Conservation (phyloP, 2,329 filamentous ascomycete species). For the Penicillium sp. region DNA sequence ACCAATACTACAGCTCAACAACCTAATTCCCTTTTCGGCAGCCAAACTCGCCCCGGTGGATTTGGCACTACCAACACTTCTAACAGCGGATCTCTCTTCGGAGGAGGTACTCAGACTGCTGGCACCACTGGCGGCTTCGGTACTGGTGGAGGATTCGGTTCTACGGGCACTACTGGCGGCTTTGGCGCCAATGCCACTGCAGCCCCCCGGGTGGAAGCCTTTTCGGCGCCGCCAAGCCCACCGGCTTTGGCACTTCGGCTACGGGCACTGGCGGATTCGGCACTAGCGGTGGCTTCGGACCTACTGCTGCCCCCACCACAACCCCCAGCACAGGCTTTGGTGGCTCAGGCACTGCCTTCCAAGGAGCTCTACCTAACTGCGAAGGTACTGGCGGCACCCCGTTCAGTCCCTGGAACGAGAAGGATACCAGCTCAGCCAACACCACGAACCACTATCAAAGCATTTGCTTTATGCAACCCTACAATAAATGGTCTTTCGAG, state of each 20-base stretch:
- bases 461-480: slow-evolving; percentile 50
- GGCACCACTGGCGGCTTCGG: slow-evolving; percentile 33
- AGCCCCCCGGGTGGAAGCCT: slow-evolving; percentile 34
- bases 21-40: slow-evolving; percentile 39
- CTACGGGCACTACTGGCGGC: slow-evolving; percentile 23
- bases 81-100: slow-evolving; percentile 37
- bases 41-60: slow-evolving; percentile 31
- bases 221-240: slow-evolving; percentile 38
- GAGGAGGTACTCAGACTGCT: slow-evolving; percentile 25
- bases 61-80: slow-evolving; percentile 35
- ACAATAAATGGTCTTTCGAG: slow-evolving; percentile 85
- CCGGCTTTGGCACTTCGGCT: slow-evolving; percentile 22
- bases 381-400: slow-evolving; percentile 49
- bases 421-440: slow-evolving; percentile 39
- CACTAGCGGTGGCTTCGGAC: slow-evolving; percentile 33
- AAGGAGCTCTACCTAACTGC: slow-evolving; percentile 40
- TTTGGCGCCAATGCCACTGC: slow-evolving; percentile 31
- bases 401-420: slow-evolving; percentile 48
- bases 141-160: slow-evolving; percentile 31
- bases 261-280: slow-evolving; percentile 26
- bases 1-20: slow-evolving; percentile 32
- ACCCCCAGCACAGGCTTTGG: slow-evolving; percentile 34
- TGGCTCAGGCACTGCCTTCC: slow-evolving; percentile 45
- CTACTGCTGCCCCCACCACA: slow-evolving; percentile 10
- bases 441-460: slow-evolving; percentile 50